A percentile compares a stretch with the other conserved stretches of the same genome.
These are phyloP conservation scores for Aspergillus neotritici DNA, from an alignment of 2,329 filamentous ascomycete species.

Conservation along the genomic window DNA sequence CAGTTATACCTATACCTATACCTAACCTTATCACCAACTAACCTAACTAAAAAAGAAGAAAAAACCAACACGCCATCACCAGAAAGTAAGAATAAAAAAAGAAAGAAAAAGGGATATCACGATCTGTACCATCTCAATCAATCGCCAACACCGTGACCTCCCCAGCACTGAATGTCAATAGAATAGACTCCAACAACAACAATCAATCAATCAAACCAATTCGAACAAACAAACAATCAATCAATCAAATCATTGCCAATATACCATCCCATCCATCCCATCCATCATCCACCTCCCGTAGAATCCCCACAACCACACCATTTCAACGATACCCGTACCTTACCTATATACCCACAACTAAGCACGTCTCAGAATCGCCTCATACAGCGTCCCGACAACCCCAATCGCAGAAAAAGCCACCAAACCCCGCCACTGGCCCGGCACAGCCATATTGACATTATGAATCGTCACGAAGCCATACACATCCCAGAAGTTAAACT, in stretches of 20 bases:
- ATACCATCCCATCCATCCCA: too few species aligned
- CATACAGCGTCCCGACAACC: conserved; percentile 40
- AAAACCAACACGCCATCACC: not conserved
- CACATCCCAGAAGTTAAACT: conserved; percentile 34
- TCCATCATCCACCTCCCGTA: too few species aligned
- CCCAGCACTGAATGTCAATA: too few species aligned
- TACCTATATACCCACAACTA: not conserved
- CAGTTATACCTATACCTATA: not conserved
- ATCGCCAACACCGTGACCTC: too few species aligned
- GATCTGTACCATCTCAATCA: too few species aligned
- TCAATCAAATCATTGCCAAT: too few species aligned
- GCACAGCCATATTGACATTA: conserved; percentile 34
- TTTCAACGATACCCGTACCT: not conserved
- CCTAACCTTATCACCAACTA: not conserved
- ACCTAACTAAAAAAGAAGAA: not conserved
- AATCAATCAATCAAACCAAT: too few species aligned
- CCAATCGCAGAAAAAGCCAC: conserved; percentile 39
- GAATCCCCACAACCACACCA: too few species aligned
- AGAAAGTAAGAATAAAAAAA: not conserved
- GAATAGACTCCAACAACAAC: too few species aligned
- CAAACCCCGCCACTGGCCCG: conserved; percentile 36
- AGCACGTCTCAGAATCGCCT: conserved; percentile 40
- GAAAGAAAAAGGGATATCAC: not conserved
- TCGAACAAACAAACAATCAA: too few species aligned
- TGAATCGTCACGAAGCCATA: conserved; percentile 33